phyloP scores from a whole-genome alignment of 345 rosid genomes.

The Eucalyptus tenuipes region DNA sequence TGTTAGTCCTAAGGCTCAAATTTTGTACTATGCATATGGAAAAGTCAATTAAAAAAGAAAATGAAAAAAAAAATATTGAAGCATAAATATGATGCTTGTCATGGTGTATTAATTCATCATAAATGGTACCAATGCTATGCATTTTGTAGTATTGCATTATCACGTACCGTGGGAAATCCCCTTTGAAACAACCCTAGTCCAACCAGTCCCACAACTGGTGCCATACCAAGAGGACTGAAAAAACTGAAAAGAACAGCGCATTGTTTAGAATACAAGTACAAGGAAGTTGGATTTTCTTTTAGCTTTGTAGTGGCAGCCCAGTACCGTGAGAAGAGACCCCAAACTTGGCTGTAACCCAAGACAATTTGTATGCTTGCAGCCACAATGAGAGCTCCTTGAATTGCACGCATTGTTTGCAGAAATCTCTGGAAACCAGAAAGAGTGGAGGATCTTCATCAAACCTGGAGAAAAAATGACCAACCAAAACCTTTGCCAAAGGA shows the following conservation, averaged over 20 bases:
- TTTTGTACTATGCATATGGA: background rate
- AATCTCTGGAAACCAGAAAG: constrained; percentile 73
- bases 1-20: background rate
- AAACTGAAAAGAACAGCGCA: constrained; percentile 29
- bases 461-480: background rate
- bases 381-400: constrained; percentile 85
- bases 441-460: constrained; percentile 34
- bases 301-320: background rate
- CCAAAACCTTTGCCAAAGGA: background rate
- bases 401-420: constrained; percentile 80
- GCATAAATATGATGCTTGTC: background rate
- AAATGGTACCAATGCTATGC: background rate
- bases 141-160: background rate
- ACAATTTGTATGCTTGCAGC: constrained; percentile 85
- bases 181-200: constrained; percentile 88
- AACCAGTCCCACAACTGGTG: constrained; percentile 87
- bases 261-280: background rate
- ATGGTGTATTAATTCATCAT: background rate
- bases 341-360: constrained; percentile 80
- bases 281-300: background rate
- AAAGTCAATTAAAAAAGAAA: background rate
- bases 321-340: constrained; percentile 90
- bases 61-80: background rate
- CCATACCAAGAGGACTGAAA: constrained; percentile 81
- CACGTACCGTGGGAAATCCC: constrained; percentile 77